Evolutionary conservation across 345 rosid species (phyloP).

Genomic region (Linum trigynum): DNA sequence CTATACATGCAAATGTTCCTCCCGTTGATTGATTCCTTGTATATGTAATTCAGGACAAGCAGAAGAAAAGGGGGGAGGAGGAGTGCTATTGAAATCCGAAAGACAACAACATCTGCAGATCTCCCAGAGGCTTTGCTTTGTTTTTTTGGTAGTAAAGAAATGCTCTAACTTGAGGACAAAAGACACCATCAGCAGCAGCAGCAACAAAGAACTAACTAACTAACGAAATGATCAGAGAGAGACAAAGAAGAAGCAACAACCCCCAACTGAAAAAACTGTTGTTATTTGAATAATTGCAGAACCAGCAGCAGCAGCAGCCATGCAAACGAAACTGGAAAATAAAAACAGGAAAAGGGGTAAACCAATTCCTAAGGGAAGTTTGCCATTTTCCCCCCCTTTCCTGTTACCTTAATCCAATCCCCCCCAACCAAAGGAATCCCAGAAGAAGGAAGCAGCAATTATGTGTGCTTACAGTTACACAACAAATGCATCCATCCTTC

Average conservation of each 20-base stretch:
- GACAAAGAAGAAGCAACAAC: not conserved
- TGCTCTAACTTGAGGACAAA: not conserved
- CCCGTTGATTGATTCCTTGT: too few species aligned
- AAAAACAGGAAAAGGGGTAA: slow-evolving; percentile 16
- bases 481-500: too few species aligned
- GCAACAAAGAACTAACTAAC: not conserved
- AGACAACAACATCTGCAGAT: not conserved
- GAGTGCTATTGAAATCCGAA: not conserved
- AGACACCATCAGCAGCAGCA: not conserved
- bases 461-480: slow-evolving; percentile 37
- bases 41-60: slow-evolving; percentile 3
- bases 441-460: slow-evolving; percentile 22
- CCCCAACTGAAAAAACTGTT: slow-evolving; percentile 19
- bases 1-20: too few species aligned
- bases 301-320: slow-evolving; percentile 23
- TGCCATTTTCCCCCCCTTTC: slow-evolving; percentile 3
- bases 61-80: slow-evolving; percentile 4
- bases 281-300: slow-evolving; percentile 32
- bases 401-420: slow-evolving; percentile 27
- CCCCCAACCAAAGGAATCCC: slow-evolving; percentile 24
- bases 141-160: not conserved
- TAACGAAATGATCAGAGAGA: slow-evolving; percentile 6
- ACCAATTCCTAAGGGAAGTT: slow-evolving; percentile 28
- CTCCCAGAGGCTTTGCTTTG: not conserved
- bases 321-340: slow-evolving; percentile 18